Percentiles rank a stretch among this genome's conserved stretches.
Evolutionary conservation across 306 rosid genomes (phyloP).

Genomic region (Arachis stenosperma): DNA sequence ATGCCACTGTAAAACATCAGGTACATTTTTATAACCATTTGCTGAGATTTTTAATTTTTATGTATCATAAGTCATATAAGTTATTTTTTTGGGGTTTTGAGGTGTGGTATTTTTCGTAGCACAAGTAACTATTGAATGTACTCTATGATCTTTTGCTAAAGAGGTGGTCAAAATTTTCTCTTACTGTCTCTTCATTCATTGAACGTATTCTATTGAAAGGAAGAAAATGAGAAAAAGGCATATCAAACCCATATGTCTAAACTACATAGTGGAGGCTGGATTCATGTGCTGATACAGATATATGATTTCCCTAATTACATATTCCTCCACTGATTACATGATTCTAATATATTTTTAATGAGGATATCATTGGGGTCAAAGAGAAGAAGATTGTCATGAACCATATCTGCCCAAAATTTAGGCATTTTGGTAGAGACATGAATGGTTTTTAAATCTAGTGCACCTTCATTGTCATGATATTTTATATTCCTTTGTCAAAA

Average conservation of each 20-base stretch:
- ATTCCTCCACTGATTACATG: neutral
- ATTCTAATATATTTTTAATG: neutral
- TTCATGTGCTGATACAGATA: too few species aligned
- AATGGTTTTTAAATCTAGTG: neutral
- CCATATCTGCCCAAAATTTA: neutral
- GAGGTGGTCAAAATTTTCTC: slow-evolving; percentile 2
- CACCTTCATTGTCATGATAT: neutral
- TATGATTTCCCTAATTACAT: too few species aligned
- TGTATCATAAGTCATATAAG: neutral
- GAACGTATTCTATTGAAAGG: slow-evolving; percentile 5
- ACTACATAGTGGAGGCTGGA: too few species aligned
- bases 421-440: neutral
- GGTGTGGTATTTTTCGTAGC: neutral
- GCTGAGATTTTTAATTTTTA: slow-evolving; percentile 4
- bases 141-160: neutral
- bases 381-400: slow-evolving; percentile 10
- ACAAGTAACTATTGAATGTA: too few species aligned
- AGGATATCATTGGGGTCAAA: neutral
- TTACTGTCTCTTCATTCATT: slow-evolving; percentile 15
- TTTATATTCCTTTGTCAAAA: slow-evolving; percentile 7
- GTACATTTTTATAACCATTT: slow-evolving; percentile 45
- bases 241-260: too few species aligned
- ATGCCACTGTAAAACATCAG: slow-evolving; percentile 65
- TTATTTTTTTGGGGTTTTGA: neutral
- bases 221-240: too few species aligned